Percentiles rank a stretch among this genome's conserved stretches.
Evolutionary conservation across 805 yeast genomes (phyloP).

Genomic region (Cyberlindnera subsufficiens): DNA sequence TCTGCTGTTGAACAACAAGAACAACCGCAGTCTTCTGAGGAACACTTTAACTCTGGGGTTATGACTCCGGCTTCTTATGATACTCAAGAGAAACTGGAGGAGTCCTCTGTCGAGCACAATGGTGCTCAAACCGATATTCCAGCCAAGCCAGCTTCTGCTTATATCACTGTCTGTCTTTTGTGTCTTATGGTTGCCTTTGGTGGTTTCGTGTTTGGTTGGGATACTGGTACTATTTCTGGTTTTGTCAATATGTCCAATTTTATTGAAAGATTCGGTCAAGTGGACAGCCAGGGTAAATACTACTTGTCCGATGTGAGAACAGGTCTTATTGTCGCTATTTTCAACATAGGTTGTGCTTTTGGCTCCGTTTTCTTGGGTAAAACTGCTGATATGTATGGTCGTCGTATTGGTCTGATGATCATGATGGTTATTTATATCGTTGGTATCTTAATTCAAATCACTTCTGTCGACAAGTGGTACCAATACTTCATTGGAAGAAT

Average conservation of each 20-base stretch:
- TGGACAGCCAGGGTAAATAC: slow-evolving; percentile 33
- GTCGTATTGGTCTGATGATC: slow-evolving; percentile 57
- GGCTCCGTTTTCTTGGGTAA: slow-evolving; percentile 61
- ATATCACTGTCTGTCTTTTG: slow-evolving; percentile 23
- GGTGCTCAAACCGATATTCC: slow-evolving; percentile 17
- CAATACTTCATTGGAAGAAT: slow-evolving; percentile 67
- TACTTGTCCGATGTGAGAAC: slow-evolving; percentile 47
- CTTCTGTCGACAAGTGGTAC: slow-evolving; percentile 51
- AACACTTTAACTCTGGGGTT: slow-evolving; percentile 13
- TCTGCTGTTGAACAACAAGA: slow-evolving; percentile 11
- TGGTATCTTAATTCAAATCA: slow-evolving; percentile 63
- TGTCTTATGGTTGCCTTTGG: slow-evolving; percentile 59
- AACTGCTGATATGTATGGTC: slow-evolving; percentile 58
- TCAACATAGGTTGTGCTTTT: slow-evolving; percentile 71
- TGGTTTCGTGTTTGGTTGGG: slow-evolving; percentile 77
- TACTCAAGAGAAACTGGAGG: slow-evolving; percentile 12
- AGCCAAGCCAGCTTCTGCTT: slow-evolving; percentile 28
- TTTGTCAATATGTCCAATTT: slow-evolving; percentile 56
- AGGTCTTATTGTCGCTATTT: slow-evolving; percentile 53
- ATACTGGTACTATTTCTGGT: slow-evolving; percentile 76
- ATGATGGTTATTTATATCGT: slow-evolving; percentile 60
- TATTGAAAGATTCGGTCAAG: slow-evolving; percentile 49
- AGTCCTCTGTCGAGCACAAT: slow-evolving; percentile 7
- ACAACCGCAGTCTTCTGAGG: slow-evolving; percentile 7
- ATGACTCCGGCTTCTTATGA: slow-evolving; percentile 19